Conservation (phyloP, 805 yeast genomes). For the Candida caryicola region DNA sequence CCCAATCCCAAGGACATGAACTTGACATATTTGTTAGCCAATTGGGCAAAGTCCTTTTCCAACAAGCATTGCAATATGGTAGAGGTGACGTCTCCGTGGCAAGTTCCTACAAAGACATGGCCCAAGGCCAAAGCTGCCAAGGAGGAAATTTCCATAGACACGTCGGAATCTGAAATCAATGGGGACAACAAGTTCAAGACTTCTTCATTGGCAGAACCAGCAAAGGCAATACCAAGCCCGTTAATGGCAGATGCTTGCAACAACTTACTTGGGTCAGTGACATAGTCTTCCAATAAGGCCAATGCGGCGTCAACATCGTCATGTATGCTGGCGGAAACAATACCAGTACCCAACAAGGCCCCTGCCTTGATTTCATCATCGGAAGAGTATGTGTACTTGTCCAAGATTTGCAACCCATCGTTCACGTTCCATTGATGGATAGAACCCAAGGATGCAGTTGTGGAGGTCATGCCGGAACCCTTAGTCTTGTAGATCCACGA, state of each 20-base stretch:
- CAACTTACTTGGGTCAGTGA: conserved; percentile 57
- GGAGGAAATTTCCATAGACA: conserved; percentile 74
- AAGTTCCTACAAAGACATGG: conserved; percentile 92
- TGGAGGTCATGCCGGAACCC: conserved; percentile 85
- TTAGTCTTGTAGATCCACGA: conserved; percentile 91
- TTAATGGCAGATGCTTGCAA: conserved; percentile 79
- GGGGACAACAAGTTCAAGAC: conserved; percentile 76
- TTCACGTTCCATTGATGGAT: conserved; percentile 87
- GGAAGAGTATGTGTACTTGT: conserved; percentile 80
- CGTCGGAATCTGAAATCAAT: conserved; percentile 70
- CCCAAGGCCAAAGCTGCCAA: conserved; percentile 91
- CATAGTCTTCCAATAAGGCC: conserved; percentile 80
- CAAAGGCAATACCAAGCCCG: conserved; percentile 92
- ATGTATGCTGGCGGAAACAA: conserved; percentile 87
- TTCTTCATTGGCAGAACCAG: conserved; percentile 89
- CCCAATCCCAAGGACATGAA: conserved; percentile 93
- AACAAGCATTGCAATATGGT: conserved; percentile 84
- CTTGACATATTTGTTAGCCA: conserved; percentile 82
- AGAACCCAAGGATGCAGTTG: conserved; percentile 90
- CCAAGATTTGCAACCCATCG: conserved; percentile 86
- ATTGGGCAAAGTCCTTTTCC: conserved; percentile 76
- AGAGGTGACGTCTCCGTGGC: conserved; percentile 92
- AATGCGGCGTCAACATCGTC: conserved; percentile 94
- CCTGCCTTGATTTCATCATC: conserved; percentile 93
- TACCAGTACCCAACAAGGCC: conserved; percentile 92